phyloP scores from a whole-genome alignment of 768 basidiomycete species.

The Boletus rubropictus region DNA sequence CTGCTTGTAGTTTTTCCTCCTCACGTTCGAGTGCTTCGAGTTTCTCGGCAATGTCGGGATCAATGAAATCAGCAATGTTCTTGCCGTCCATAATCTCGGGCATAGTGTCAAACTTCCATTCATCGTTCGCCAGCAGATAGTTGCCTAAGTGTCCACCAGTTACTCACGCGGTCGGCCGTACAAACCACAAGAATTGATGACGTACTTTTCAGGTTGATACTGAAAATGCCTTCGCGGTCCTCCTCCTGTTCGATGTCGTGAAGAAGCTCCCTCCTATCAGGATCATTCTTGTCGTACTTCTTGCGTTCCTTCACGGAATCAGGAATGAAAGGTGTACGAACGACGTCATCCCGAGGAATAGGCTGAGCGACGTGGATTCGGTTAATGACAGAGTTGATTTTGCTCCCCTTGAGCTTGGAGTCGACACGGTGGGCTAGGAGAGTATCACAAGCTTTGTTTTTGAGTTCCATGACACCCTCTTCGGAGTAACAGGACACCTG shows the following conservation, averaged over 20 bases:
- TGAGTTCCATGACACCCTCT: slow-evolving; percentile 96
- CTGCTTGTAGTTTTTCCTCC: slow-evolving; percentile 88
- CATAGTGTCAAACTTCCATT: slow-evolving; percentile 95
- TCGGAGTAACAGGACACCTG: slow-evolving; percentile 94
- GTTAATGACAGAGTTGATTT: slow-evolving; percentile 89
- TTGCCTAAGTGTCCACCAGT: slow-evolving; percentile 55
- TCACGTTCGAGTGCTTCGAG: slow-evolving; percentile 96
- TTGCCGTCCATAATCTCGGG: slow-evolving; percentile 99
- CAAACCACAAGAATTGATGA: background rate
- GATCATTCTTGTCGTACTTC: slow-evolving; percentile 86
- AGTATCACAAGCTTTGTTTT: slow-evolving; percentile 92
- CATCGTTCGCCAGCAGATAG: slow-evolving; percentile 81
- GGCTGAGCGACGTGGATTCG: slow-evolving; percentile 95
- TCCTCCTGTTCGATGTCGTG: slow-evolving; percentile 80
- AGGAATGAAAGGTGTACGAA: slow-evolving; percentile 84
- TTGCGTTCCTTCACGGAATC: slow-evolving; percentile 68
- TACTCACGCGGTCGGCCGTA: background rate
- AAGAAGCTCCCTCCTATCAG: slow-evolving; percentile 66
- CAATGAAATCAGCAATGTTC: slow-evolving; percentile 98
- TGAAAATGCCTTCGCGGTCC: slow-evolving; percentile 88
- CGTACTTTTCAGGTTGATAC: slow-evolving; percentile 83
- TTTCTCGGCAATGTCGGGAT: slow-evolving; percentile 94
- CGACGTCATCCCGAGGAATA: slow-evolving; percentile 83
- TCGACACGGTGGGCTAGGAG: slow-evolving; percentile 94
- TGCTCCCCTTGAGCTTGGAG: slow-evolving; percentile 86